phyloP scores from a whole-genome alignment of 306 rosid species.

The Luffa aegyptiaca region DNA sequence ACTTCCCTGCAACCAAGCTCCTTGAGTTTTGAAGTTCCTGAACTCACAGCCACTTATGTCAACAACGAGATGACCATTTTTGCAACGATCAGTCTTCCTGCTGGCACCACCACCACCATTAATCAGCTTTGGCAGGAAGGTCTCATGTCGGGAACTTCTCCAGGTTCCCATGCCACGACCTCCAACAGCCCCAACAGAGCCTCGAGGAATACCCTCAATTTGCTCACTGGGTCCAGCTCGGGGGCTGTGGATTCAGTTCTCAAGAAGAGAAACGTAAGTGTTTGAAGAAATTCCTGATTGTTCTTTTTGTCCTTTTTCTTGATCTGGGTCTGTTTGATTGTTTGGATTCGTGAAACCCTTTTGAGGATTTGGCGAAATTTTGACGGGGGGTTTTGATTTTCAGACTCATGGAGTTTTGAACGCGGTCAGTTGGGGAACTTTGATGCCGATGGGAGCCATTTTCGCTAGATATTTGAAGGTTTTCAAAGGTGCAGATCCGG shows the following conservation, averaged over 20 bases:
- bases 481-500: conserved; percentile 79
- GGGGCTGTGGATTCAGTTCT: neutral
- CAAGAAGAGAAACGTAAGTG: conserved; percentile 5
- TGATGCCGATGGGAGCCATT: conserved; percentile 54
- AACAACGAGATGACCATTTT: conserved; percentile 5
- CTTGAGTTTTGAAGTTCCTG: neutral
- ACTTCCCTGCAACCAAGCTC: neutral
- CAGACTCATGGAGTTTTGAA: conserved; percentile 58
- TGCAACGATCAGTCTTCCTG: neutral
- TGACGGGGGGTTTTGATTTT: neutral
- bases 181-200: too few relatives aligned
- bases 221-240: conserved; percentile 6
- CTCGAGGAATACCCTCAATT: neutral
- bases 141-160: neutral
- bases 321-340: neutral
- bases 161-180: neutral
- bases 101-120: neutral
- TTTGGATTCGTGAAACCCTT: neutral
- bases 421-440: conserved; percentile 49
- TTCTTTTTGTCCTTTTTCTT: neutral
- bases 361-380: neutral
- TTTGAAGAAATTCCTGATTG: neutral
- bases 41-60: neutral
- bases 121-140: conserved; percentile 20
- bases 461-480: conserved; percentile 58